Conservation (phyloP, 352 stramenopile genomes). For the Globisporangium spiculum region DNA sequence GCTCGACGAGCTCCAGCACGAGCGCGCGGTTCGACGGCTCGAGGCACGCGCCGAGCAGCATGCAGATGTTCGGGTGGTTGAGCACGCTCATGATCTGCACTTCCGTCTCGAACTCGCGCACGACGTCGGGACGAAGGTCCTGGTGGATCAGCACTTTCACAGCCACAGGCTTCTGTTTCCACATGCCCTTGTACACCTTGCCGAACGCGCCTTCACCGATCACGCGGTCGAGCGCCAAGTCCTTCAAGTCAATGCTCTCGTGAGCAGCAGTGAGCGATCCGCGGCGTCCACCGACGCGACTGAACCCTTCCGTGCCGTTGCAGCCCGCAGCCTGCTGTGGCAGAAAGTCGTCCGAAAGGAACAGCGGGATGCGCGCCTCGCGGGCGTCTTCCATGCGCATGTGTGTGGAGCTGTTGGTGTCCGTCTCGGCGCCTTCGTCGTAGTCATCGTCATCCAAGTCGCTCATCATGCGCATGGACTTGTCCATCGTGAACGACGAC, state of each 20-base stretch:
- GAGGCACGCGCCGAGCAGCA: constrained; percentile 94
- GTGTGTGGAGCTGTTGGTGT: constrained; percentile 34
- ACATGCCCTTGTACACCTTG: constrained; percentile 69
- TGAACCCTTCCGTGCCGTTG: constrained; percentile 21
- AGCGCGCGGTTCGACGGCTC: constrained; percentile 91
- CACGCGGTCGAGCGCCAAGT: constrained; percentile 50
- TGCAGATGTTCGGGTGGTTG: constrained; percentile 96
- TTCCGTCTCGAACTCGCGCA: constrained; percentile 78
- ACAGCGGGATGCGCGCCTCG: constrained; percentile 59
- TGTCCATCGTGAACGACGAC: constrained; percentile 17
- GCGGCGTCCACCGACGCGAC: constrained; percentile 14
- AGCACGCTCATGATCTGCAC: constrained; percentile 89
- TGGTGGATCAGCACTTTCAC: constrained; percentile 79
- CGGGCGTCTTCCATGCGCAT: constrained; percentile 50
- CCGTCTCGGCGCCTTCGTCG: constrained; percentile 24
- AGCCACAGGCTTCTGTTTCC: constrained; percentile 51
- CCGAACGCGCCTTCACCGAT: constrained; percentile 81
- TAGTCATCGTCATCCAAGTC: constrained; percentile 31
- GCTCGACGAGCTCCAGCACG: constrained; percentile 93
- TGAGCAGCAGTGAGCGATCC: constrained; percentile 33
- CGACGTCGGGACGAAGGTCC: constrained; percentile 62
- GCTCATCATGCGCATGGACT: constrained; percentile 8
- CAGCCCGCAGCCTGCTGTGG: constrained; percentile 24
- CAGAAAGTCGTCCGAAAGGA: constrained; percentile 50
- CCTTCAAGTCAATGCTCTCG: constrained; percentile 57